A percentile compares a stretch with the other conserved stretches of the same genome.
These are phyloP conservation scores for Sungouiozyma ichnusensis DNA, from an alignment of 805 yeast species.

Conservation along the genomic window DNA sequence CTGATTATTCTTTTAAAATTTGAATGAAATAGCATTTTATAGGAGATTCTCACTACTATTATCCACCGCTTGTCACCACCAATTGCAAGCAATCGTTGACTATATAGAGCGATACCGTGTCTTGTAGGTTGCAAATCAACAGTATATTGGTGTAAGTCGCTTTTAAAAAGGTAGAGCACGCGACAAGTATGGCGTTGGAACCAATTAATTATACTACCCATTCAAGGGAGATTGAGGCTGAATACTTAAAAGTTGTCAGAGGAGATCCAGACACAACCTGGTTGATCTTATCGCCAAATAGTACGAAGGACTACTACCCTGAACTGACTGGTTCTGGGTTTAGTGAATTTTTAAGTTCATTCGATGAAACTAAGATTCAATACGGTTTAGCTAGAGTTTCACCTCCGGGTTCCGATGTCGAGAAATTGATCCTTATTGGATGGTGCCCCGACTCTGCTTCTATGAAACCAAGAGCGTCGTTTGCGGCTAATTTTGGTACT, in stretches of 20 bases:
- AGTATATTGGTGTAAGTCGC: background rate
- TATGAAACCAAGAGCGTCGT: slow-evolving; percentile 59
- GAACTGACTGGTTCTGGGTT: slow-evolving; percentile 49
- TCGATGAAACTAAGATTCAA: slow-evolving; percentile 80
- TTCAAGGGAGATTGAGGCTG: slow-evolving; percentile 62
- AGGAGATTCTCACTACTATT: no score
- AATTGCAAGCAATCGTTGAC: no score
- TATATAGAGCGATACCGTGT: no score
- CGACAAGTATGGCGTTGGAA: slow-evolving; percentile 28
- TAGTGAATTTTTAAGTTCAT: slow-evolving; percentile 66
- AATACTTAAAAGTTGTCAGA: slow-evolving; percentile 69
- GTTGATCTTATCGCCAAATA: slow-evolving; percentile 72
- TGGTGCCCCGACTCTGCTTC: slow-evolving; percentile 98
- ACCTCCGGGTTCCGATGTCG: slow-evolving; percentile 86
- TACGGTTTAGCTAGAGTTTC: slow-evolving; percentile 82
- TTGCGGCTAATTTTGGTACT: slow-evolving; percentile 67
- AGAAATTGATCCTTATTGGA: slow-evolving; percentile 75
- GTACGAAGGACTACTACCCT: slow-evolving; percentile 35
- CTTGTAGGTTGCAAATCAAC: no score
- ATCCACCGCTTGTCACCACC: no score
- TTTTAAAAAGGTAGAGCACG: background rate
- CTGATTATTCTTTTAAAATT: no score
- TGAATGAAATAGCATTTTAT: no score
- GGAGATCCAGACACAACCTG: slow-evolving; percentile 64
- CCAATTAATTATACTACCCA: slow-evolving; percentile 51